Conservation (phyloP, 1,284 basidiomycete genomes). For the Rhodotorula mucilaginosa region DNA sequence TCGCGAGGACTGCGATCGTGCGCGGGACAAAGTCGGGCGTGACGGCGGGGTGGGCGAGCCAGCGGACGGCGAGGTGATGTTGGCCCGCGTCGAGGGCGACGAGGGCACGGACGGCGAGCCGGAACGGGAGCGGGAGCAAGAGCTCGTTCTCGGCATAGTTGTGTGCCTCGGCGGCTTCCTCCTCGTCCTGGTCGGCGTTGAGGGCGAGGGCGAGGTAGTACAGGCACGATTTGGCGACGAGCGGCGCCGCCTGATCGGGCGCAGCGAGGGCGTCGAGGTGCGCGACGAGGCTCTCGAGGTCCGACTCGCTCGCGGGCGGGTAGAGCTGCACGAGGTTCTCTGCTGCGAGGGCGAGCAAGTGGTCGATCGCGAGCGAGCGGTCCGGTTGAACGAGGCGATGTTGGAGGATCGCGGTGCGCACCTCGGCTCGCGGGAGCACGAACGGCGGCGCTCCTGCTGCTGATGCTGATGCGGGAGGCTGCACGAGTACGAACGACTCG, state of each 20-base stretch:
- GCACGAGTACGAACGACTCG: conserved; percentile 23
- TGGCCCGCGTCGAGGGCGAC: conserved; percentile 30
- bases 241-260: background rate
- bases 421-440: background rate
- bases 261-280: conserved; percentile 2
- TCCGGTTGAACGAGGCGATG: conserved; percentile 11
- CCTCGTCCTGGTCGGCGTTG: background rate
- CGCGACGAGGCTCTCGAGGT: conserved; percentile 19
- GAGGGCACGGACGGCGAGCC: conserved; percentile 26
- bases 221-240: conserved; percentile 26
- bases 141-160: conserved; percentile 11
- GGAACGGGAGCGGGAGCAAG: conserved; percentile 28
- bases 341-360: conserved; percentile 18
- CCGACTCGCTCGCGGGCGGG: conserved; percentile 19
- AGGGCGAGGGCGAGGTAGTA: conserved; percentile 35
- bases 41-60: conserved; percentile 35
- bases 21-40: conserved; percentile 30
- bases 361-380: conserved; percentile 25
- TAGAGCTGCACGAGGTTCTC: conserved; percentile 11
- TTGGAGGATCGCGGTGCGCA: background rate
- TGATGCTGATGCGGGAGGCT: background rate
- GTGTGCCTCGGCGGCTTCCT: background rate
- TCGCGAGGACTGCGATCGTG: conserved; percentile 25
- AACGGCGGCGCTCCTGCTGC: background rate
- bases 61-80: conserved; percentile 19